Evolutionary conservation across 2,329 filamentous ascomycete species (phyloP).

Genomic region (Cadophora malorum): DNA sequence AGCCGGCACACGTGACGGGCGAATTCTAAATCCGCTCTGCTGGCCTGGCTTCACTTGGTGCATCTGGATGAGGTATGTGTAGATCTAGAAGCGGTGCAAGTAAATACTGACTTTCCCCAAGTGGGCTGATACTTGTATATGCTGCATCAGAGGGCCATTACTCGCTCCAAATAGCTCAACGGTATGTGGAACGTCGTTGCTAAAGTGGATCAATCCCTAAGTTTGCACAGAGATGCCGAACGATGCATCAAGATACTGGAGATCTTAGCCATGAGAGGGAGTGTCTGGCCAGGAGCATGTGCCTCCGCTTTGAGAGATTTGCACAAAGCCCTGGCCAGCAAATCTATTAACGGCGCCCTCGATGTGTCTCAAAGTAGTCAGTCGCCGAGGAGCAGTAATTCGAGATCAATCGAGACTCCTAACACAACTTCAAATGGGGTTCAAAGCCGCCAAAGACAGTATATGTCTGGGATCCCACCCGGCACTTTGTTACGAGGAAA

Average conservation of each 20-base stretch:
- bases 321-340: conserved; percentile 28
- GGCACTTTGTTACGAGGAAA: neutral
- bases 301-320: conserved; percentile 48
- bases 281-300: conserved; percentile 49
- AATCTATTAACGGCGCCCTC: neutral
- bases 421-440: neutral
- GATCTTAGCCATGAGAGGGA: conserved; percentile 46
- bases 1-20: conserved; percentile 17
- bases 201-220: conserved; percentile 2
- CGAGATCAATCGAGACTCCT: neutral
- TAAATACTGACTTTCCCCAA: neutral
- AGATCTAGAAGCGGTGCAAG: neutral
- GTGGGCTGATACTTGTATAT: conserved; percentile 53
- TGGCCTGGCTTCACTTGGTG: conserved; percentile 57
- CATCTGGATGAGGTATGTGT: conserved; percentile 51
- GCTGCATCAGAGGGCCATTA: conserved; percentile 50
- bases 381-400: neutral
- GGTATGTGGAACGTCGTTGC: neutral
- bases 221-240: conserved; percentile 36
- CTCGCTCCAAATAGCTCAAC: conserved; percentile 24
- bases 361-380: neutral
- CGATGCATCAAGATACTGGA: conserved; percentile 44
- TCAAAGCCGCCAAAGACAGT: neutral
- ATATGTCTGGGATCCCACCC: neutral
- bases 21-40: conserved; percentile 42